Base-by-base conservation (phyloP, 148 eudicot species). In the Camellia granthamiana region DNA sequence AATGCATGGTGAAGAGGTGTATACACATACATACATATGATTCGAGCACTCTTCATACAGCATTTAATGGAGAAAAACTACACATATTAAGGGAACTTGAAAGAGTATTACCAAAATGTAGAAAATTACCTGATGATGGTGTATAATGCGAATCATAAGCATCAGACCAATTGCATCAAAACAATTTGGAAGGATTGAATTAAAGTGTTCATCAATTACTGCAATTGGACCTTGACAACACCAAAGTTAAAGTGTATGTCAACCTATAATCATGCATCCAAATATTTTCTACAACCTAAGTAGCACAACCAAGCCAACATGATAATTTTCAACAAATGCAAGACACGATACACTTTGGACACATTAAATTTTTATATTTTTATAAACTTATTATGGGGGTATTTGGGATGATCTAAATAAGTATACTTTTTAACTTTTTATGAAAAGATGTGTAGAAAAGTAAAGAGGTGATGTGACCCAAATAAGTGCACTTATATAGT, bases 101-200 rank as follows among this genome's bases (percentile, higher is more conserved):
- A 23, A 43, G 47, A 63, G 11, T 5, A 55, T 16, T 52, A 19
- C 60, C 6, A 55, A 3, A 61, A 15, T 18, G 16, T 11, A 41
- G 67, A 61, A 72, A n/a, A 56, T 73, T 91, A 94, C 99, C 98
- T 96, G 99, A 86, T 96, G 98, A 82, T 92, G 97, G 81, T 96
- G 97, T 84, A 93, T 90, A 81, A 94, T 92, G 80, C 99, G 95
- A 64, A 96, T 96, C 99, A 96, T 96, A 80, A 96, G 97, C 99
- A 96, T 94, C 81, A 96, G 69, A 56, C 98, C 99, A 68, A 96
- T 94, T 60, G 99, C 99, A 84, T 96, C 99, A 78, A 77, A 96
- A 88, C 91, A 88, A 87, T 94, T 92, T 72, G 93, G 90, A 83
- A 96, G 90, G 65, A 96, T 84, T 55, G 94, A 82, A 85, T 87